These are phyloP conservation scores for Chrysophaeum taylorii DNA, from an alignment of 352 stramenopile genomes.

Conservation along the genomic window DNA sequence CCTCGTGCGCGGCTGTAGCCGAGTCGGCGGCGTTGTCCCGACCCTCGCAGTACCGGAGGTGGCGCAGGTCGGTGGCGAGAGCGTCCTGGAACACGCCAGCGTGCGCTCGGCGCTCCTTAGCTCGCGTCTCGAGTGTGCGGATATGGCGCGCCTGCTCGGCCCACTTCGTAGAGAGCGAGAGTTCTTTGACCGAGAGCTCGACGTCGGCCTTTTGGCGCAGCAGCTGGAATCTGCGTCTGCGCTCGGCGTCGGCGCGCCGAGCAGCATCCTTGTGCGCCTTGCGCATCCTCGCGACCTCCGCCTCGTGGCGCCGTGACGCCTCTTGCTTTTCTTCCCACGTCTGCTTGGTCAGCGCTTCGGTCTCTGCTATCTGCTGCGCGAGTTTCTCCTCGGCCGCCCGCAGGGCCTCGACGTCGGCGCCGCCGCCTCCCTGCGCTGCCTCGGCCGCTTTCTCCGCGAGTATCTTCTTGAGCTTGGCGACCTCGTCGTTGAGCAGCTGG, in stretches of 20 bases:
- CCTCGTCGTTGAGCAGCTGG: constrained; percentile 69
- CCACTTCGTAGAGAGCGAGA: background rate
- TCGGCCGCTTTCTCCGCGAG: constrained; percentile 47
- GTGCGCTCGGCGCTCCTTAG: background rate
- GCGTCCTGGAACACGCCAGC: background rate
- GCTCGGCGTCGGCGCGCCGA: constrained; percentile 8
- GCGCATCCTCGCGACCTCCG: constrained; percentile 1
- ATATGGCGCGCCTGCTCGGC: background rate
- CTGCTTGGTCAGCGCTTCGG: constrained; percentile 63
- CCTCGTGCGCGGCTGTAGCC: background rate
- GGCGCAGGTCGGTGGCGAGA: background rate
- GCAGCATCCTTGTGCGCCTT: constrained; percentile 13
- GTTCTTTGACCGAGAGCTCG: constrained; percentile 16
- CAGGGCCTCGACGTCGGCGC: background rate
- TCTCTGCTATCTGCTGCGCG: constrained; percentile 73
- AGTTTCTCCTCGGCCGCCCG: constrained; percentile 43
- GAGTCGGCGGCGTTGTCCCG: background rate
- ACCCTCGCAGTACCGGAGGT: background rate
- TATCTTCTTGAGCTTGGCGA: constrained; percentile 66
- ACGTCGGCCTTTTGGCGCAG: constrained; percentile 19
- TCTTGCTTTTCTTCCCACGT: constrained; percentile 23
- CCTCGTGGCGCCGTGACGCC: constrained; percentile 1
- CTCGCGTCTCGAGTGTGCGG: background rate
- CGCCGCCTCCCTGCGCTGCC: background rate
- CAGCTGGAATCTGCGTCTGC: constrained; percentile 11